Evolutionary conservation across 305 asterid genomes (phyloP), one percentile per base, ranked within the genome.

Genomic region (Fraxinus nigra): DNA sequence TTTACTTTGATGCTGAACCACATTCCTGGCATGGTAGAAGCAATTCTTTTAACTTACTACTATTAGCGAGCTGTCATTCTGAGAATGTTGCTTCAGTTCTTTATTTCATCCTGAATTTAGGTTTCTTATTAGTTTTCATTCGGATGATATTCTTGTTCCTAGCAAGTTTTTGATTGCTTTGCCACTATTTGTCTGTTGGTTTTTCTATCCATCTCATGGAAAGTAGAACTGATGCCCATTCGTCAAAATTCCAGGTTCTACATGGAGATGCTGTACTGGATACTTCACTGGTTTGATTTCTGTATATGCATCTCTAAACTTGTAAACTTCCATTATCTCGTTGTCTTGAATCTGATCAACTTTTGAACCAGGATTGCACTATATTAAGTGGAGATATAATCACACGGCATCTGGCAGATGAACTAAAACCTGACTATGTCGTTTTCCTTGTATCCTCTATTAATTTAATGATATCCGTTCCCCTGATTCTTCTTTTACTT

Each of bases 221-320:
- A 35, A 83, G 75, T 59, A 40, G 22, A 84, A 76, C 80, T 85
- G 69, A 80, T 81, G 54, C 24, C 5, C 75, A 40, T 78, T 84
- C 65, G 11, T 76, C 72, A 5, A 78, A 51, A 30, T 87, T 86
- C 56, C 90, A 96, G 99, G 97, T 96, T 77, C 87, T 94, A 86
- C 99, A 96, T 76, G 99, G 99, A 82, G 99, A 96, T 91, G 99
- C 99, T 16, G 97, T 96, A 3, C 91, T 96, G 82, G 99, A 96
- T 85, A 85, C 87, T 72, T 87, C 93, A 78, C 98, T 75, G 98
- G 99, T 96, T 85, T 79, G 93, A 51, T 80, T 84, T 87, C 83
- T 76, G 54, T 51, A 16, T 63, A 82, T 61, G 59, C 65, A 34
- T 22, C 5, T 20, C 72, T 24, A 22, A 63, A 24, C 72, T 63